Conservation (phyloP, 2,329 filamentous ascomycete species). For the Camillea tinctor region DNA sequence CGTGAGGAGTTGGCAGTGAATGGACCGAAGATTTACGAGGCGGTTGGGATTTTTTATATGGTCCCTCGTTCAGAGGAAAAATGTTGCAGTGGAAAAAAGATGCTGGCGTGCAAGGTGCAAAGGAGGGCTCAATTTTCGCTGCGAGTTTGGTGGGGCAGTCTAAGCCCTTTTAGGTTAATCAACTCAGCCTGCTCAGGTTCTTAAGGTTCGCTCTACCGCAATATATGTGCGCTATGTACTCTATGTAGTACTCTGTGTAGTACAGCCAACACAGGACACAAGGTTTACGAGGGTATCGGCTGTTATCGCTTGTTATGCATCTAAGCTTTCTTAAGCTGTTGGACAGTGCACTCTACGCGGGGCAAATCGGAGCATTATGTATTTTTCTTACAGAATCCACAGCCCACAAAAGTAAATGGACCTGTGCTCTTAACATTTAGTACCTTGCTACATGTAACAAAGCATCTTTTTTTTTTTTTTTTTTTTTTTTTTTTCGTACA, state of each 20-base stretch:
- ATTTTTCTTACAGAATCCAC: background rate
- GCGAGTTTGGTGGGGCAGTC: background rate
- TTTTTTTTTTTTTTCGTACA: too few relatives aligned
- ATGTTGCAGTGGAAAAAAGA: background rate
- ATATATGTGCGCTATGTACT: too few relatives aligned
- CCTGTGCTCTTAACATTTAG: background rate
- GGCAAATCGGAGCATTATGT: background rate
- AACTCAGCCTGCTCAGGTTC: too few relatives aligned
- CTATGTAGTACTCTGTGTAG: too few relatives aligned
- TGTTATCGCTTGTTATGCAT: background rate
- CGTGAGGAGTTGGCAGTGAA: background rate
- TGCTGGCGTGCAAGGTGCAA: background rate
- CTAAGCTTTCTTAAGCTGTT: background rate
- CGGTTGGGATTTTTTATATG: background rate
- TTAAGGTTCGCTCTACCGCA: background rate
- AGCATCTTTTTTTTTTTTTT: too few relatives aligned
- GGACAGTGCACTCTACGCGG: background rate
- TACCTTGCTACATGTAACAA: background rate
- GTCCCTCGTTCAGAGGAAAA: background rate
- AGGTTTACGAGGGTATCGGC: background rate
- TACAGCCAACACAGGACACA: too few relatives aligned
- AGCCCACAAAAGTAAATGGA: background rate
- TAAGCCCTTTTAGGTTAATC: background rate
- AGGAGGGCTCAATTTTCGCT: background rate
- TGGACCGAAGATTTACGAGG: background rate